Percentiles rank a stretch among this genome's conserved stretches.
Evolutionary conservation across 1,139 yeast species (phyloP).

Genomic region (Lizanozyma gosingica): DNA sequence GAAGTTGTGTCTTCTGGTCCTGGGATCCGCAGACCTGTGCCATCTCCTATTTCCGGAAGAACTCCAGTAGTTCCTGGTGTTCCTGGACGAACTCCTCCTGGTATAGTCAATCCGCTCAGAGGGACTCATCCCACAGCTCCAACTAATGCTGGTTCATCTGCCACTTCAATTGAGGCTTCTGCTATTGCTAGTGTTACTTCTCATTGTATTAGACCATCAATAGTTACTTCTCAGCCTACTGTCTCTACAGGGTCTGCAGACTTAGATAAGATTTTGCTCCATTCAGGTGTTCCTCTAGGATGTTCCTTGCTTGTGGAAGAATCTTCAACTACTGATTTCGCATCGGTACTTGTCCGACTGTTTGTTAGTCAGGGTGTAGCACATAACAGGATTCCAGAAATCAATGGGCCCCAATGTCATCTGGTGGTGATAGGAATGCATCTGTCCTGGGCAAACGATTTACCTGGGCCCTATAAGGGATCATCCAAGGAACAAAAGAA

Average conservation of each 20-base stretch:
- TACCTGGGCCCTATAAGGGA: constrained; percentile 78
- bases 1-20: constrained; percentile 30
- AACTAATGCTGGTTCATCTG: background rate
- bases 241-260: constrained; percentile 72
- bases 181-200: constrained; percentile 20
- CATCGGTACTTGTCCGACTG: constrained; percentile 60
- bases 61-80: constrained; percentile 1
- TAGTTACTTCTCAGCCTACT: constrained; percentile 64
- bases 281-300: constrained; percentile 83
- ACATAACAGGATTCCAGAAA: constrained; percentile 46
- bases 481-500: constrained; percentile 59
- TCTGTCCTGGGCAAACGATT: constrained; percentile 55
- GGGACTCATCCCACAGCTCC: constrained; percentile 22
- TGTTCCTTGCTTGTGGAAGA: constrained; percentile 67
- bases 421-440: constrained; percentile 59
- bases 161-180: constrained; percentile 1
- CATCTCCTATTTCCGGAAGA: constrained; percentile 4
- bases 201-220: constrained; percentile 68
- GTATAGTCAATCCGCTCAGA: constrained; percentile 7
- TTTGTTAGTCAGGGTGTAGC: constrained; percentile 75
- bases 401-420: constrained; percentile 37
- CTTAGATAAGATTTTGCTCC: constrained; percentile 66
- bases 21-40: constrained; percentile 10
- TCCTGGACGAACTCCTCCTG: background rate
- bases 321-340: constrained; percentile 82